Conservation (phyloP, 2,329 filamentous ascomycete species). For the Conoideocrella luteorostrata region DNA sequence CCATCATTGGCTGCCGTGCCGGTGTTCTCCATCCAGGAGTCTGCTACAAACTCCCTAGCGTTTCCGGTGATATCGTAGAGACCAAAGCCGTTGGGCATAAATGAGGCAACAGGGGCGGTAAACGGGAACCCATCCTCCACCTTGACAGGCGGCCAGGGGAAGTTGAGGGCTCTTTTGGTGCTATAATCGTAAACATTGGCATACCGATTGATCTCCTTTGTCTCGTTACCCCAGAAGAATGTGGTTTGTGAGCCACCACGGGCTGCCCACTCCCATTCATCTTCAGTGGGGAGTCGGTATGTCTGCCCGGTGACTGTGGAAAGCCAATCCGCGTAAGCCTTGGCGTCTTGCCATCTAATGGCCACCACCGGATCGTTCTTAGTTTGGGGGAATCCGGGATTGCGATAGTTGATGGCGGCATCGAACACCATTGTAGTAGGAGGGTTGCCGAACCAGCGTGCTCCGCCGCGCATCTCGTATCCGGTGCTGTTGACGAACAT, state of each 20-base stretch:
- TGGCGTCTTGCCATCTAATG: constrained; percentile 10
- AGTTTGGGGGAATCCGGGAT: constrained; percentile 11
- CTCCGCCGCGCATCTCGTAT: constrained; percentile 11
- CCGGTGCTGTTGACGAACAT: constrained; percentile 9
- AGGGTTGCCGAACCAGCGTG: constrained; percentile 10
- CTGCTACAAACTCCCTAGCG: constrained; percentile 11
- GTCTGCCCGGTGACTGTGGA: constrained; percentile 8
- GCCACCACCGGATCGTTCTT: constrained; percentile 9
- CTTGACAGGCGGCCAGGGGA: constrained; percentile 8
- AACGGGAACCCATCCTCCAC: constrained; percentile 8
- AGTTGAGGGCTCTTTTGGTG: constrained; percentile 4
- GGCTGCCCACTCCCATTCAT: constrained; percentile 14
- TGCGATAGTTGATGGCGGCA: constrained; percentile 4
- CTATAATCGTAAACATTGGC: constrained; percentile 12
- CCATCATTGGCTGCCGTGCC: constrained; percentile 4
- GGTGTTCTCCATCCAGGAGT: constrained; percentile 7
- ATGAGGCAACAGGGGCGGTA: constrained; percentile 11
- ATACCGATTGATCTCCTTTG: constrained; percentile 4
- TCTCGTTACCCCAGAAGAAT: constrained; percentile 13
- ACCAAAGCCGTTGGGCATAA: constrained; percentile 11
- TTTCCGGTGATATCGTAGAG: constrained; percentile 12
- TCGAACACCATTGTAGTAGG: constrained; percentile 9
- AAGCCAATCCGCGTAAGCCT: constrained; percentile 12
- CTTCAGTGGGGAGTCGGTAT: constrained; percentile 12
- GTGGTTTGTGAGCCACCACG: constrained; percentile 9